Conservation (phyloP, 1,284 basidiomycete genomes). For the Amylostereum areolatum region DNA sequence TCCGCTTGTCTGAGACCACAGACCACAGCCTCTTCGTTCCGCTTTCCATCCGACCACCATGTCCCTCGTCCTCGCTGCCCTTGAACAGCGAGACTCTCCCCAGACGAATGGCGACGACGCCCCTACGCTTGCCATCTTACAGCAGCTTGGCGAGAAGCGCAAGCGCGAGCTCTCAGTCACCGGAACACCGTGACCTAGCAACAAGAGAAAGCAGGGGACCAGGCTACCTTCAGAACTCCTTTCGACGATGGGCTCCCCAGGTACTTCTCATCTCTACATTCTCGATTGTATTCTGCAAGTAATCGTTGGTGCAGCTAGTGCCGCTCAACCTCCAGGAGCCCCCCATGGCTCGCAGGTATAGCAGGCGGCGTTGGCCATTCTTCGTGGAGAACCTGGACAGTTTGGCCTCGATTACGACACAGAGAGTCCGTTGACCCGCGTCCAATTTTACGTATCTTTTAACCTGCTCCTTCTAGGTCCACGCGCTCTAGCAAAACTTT, state of each 20-base stretch:
- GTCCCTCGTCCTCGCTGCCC: neutral
- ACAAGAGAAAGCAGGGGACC: neutral
- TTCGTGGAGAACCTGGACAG: conserved; percentile 16
- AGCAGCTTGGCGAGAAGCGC: neutral
- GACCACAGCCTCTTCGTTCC: neutral
- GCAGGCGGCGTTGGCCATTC: too few species aligned
- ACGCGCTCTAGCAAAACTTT: conserved; percentile 54
- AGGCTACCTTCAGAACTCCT: too few species aligned
- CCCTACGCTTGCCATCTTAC: neutral
- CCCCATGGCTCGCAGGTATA: too few species aligned
- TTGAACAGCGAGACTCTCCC: too few species aligned
- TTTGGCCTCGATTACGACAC: conserved; percentile 40
- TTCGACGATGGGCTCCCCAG: too few species aligned
- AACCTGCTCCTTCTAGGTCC: conserved; percentile 33
- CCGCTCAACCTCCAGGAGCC: too few species aligned
- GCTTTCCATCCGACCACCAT: neutral
- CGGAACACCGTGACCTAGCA: neutral
- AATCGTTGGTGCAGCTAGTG: too few species aligned
- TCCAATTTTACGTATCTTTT: too few species aligned
- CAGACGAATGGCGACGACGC: too few species aligned
- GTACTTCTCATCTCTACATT: too few species aligned
- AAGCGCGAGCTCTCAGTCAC: neutral
- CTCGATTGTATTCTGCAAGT: too few species aligned
- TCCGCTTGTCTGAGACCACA: neutral
- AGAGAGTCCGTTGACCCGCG: conserved; percentile 32